Conservation (phyloP, 2,329 filamentous ascomycete species). For the Ascochyta rabiei region DNA sequence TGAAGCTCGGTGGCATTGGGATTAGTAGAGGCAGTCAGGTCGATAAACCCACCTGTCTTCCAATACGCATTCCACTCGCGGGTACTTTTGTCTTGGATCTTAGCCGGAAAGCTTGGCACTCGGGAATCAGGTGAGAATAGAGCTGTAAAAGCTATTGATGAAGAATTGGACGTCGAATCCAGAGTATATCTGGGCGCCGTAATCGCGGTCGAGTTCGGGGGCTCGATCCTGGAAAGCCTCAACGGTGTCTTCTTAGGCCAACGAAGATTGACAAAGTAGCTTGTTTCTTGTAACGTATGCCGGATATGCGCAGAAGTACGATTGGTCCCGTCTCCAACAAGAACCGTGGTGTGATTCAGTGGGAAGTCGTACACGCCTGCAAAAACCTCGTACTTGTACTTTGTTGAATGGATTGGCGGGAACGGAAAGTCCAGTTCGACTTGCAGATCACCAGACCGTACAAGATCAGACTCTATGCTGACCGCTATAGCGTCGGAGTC, state of each 20-base stretch:
- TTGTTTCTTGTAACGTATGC: constrained; percentile 52
- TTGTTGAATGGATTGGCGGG: constrained; percentile 43
- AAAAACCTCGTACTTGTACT: constrained; percentile 50
- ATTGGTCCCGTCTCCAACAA: constrained; percentile 33
- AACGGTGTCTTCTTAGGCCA: constrained; percentile 49
- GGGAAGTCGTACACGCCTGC: constrained; percentile 58
- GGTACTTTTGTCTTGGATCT: constrained; percentile 40
- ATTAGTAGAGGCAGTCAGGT: constrained; percentile 51
- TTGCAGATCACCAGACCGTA: constrained; percentile 48
- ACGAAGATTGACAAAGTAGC: constrained; percentile 50
- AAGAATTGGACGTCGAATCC: constrained; percentile 1
- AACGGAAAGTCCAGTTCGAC: constrained; percentile 61
- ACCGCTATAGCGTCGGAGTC: constrained; percentile 55
- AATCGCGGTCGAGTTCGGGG: constrained; percentile 51
- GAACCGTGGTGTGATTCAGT: constrained; percentile 50
- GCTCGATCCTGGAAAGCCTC: constrained; percentile 41
- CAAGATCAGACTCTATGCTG: constrained; percentile 51
- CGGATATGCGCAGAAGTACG: constrained; percentile 49
- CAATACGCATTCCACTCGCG: constrained; percentile 58
- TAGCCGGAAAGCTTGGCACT: constrained; percentile 23
- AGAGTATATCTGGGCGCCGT: constrained; percentile 38
- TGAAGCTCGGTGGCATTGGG: constrained; percentile 57
- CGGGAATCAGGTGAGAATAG: constrained; percentile 36
- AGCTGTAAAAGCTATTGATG: constrained; percentile 28
- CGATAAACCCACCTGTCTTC: constrained; percentile 58